Evolutionary conservation across 306 rosid species (phyloP), one percentile per base, ranked within the genome.

Genomic region (Cercis canadensis): DNA sequence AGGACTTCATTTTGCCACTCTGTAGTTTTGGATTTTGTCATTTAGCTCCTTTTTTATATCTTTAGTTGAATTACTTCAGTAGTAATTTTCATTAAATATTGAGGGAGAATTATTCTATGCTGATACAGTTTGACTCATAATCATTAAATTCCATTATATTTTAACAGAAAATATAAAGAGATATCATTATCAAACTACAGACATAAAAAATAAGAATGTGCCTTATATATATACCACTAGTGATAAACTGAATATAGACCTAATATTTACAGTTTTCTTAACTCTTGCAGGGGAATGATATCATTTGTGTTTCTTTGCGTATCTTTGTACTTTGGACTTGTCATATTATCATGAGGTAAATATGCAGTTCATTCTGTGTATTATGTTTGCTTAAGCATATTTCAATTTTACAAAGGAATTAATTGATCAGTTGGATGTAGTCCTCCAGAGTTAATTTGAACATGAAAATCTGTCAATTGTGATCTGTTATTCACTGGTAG

Each of bases 301-400:
- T 83, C 85, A 17, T 83, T 83, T 36, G 75, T 44, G 53, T 83
- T 80, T 80, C 85, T 83, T 19, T 45, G 73, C 11, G 87, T 19
- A 41, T 76, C 87, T 64, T 17, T 83, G 78, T 83, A 83, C 80
- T 84, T 83, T 69, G 87, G 87, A 59, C 77, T 83, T 12, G 87
- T 83, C 75, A 83, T 83, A 67, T 76, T 83, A 76, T 83, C 87
- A 54, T 83, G 84, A 83, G 82, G 87, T 83, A 76, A 71, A 52
- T 37, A 37, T 24, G 40, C 40, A 31, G 5, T 15, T n/a, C 19
- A n/a, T 72, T 65, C 45, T 51, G 4, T 58, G 49, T 11, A 43
- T 43, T 43, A 3, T 33, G 32, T 21, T 43, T 43, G 33, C 45
- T 39, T 49, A 46, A 37, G 9, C 55, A 73, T 54, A 55, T 33